Percentiles rank a stretch among this genome's conserved stretches.
These are phyloP conservation scores for Astraeus odoratus DNA, from an alignment of 768 basidiomycete genomes.

Conservation along the genomic window DNA sequence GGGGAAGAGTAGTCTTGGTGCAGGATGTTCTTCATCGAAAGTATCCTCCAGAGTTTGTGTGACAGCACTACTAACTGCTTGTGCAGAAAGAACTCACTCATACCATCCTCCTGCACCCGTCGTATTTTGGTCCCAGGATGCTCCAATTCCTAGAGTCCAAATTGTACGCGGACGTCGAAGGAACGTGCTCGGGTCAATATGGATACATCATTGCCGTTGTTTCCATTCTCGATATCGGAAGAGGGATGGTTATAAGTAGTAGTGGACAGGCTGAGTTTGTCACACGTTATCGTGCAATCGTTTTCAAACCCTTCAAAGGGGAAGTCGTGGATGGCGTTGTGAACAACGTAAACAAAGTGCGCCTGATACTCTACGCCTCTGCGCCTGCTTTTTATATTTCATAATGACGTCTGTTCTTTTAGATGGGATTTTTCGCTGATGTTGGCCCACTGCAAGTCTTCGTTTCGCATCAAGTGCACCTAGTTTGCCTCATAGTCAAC, in stretches of 20 bases:
- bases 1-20: neutral
- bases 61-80: constrained; percentile 1
- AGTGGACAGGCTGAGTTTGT: constrained; percentile 96
- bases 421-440: constrained; percentile 99
- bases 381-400: too few species aligned
- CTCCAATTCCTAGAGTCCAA: constrained; percentile 89
- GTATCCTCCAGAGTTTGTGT: constrained; percentile 19
- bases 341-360: constrained; percentile 90
- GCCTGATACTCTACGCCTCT: constrained; percentile 13
- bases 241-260: constrained; percentile 86
- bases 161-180: constrained; percentile 93
- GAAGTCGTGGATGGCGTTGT: constrained; percentile 98
- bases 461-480: constrained; percentile 82
- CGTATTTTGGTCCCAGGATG: constrained; percentile 96
- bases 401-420: constrained; percentile 2
- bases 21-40: constrained; percentile 67
- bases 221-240: constrained; percentile 84
- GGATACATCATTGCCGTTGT: constrained; percentile 94
- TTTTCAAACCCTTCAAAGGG: constrained; percentile 99
- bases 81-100: constrained; percentile 92
- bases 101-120: constrained; percentile 94
- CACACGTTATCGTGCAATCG: constrained; percentile 90
- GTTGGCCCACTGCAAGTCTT: constrained; percentile 93
- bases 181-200: constrained; percentile 92
- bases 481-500: constrained; percentile 19